phyloP scores from a whole-genome alignment of 2,329 filamentous ascomycete genomes.

The Penicillium corylophilum region DNA sequence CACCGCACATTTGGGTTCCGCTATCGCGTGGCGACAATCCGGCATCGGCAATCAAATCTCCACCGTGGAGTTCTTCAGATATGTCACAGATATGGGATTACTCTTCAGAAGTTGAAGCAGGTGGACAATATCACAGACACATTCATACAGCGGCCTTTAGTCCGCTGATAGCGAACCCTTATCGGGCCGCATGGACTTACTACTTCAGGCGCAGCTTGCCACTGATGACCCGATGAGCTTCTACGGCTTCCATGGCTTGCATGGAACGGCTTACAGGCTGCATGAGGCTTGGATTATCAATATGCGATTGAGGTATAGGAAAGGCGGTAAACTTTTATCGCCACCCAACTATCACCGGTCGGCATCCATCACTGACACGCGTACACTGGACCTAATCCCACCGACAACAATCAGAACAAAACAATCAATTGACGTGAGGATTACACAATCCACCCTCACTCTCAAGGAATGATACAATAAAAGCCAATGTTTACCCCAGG shows the following conservation, averaged over 20 bases:
- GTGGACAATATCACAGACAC: not conserved
- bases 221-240: conserved; percentile 7
- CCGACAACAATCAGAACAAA: not conserved
- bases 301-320: not conserved
- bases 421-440: not conserved
- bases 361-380: not conserved
- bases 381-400: not conserved
- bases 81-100: not conserved
- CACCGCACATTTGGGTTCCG: not conserved
- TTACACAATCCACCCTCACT: not conserved
- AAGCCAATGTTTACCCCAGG: too few relatives aligned
- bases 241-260: conserved; percentile 5
- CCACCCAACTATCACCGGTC: not conserved
- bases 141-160: not conserved
- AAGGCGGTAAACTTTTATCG: not conserved
- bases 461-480: too few relatives aligned
- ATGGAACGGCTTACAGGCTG: not conserved
- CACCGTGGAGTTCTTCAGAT: not conserved
- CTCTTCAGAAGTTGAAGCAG: not conserved
- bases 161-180: conserved; percentile 11
- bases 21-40: not conserved
- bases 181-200: conserved; percentile 23
- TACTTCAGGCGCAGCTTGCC: conserved; percentile 12
- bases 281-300: not conserved
- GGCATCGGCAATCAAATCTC: not conserved